phyloP scores from a whole-genome alignment of 2,329 filamentous ascomycete genomes.

The Hypoxylon rubiginosum region DNA sequence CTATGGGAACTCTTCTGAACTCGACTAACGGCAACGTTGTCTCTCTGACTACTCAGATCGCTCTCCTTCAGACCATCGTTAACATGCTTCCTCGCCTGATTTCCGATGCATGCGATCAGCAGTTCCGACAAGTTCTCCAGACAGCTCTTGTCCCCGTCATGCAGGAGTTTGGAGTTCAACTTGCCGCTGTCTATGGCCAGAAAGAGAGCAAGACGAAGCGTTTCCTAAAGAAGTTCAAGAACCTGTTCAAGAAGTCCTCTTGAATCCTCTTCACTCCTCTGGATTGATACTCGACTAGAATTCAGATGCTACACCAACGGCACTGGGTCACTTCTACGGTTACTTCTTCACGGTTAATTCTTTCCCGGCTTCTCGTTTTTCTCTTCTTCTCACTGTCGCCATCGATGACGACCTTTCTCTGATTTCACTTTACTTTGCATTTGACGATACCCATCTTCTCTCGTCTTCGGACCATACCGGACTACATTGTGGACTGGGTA shows the following conservation, averaged over 20 bases:
- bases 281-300: background rate
- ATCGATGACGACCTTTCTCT: no score
- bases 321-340: background rate
- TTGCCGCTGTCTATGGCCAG: constrained; percentile 8
- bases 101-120: constrained; percentile 21
- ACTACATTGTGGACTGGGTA: no score
- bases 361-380: no score
- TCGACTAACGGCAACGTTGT: constrained; percentile 47
- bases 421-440: no score
- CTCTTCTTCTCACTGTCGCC: no score
- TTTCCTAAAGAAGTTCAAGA: constrained; percentile 14
- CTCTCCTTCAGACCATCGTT: constrained; percentile 45
- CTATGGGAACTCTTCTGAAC: constrained; percentile 45
- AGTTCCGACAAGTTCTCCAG: constrained; percentile 26
- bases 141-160: constrained; percentile 30
- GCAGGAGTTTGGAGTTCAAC: constrained; percentile 33
- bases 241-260: constrained; percentile 6
- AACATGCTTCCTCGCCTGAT: constrained; percentile 48
- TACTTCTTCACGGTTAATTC: no score
- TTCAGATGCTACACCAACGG: background rate
- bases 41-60: constrained; percentile 33
- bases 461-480: no score
- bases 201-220: background rate
- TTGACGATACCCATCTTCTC: no score
- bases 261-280: background rate